Base-by-base conservation (phyloP, 257 asterid species). In the Scutellaria minor region DNA sequence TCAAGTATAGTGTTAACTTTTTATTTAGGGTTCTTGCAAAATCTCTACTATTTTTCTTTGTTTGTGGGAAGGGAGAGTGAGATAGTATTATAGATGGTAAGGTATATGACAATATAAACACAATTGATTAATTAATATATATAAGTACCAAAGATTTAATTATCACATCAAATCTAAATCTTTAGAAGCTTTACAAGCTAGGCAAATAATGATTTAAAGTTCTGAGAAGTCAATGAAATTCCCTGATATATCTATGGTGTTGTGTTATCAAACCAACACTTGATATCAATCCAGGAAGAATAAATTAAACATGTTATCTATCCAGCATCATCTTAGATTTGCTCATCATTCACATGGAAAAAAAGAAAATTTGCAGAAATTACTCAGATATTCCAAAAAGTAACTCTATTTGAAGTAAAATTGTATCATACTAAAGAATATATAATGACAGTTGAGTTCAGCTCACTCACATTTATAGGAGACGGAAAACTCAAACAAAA, bases 121-220 rank as follows among this genome's bases (percentile, higher is more conserved):
- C n/a, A n/a, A n/a, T n/a, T n/a, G 18, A 18, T 18, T 18, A 18
- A 18, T 18, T 18, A 18, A 18, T 18, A 18, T 18, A 18, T 18
- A 18, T 18, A 18, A 18, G 18, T 18, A 18, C 18, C 18, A 18
- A 18, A 18, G 18, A 18, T 18, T 18, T 18, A 41, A 47, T n/a
- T 5, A 54, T 40, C 48, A 52, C 64, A 63, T 51, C 51, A 24
- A 51, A 55, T 22, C 27, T 44, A 53, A 22, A 53, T 40, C 64
- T 41, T 14, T 3, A 2, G 27, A 24, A 18, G 18, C 18, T 18
- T 18, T 18, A 18, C 18, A 18, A 18, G 18, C 18, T 18, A 18
- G 18, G 18, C 0, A 18, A 18, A 18, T 18, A 18, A 18, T 18
- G 18, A 18, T 18, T 18, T 18, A 18, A 0, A 18, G 18, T 18